These are phyloP conservation scores for Cryptococcus deneoformans DNA, from an alignment of 1,284 basidiomycete species.

Conservation along the genomic window DNA sequence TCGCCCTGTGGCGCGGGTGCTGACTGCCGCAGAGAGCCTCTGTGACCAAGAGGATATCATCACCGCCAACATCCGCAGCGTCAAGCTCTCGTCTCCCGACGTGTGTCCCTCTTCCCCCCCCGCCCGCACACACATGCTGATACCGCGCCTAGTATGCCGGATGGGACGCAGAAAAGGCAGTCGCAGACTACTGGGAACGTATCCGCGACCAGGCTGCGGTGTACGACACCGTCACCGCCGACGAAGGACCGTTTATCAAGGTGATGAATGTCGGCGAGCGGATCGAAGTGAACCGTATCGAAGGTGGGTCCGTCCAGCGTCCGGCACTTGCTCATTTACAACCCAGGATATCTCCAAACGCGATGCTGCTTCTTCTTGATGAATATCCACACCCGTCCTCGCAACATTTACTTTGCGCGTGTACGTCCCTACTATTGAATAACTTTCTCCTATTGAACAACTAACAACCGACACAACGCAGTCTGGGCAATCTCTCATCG, in stretches of 20 bases:
- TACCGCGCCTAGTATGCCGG: constrained; percentile 66
- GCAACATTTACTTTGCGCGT: constrained; percentile 89
- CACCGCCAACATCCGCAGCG: constrained; percentile 88
- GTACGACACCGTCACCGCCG: constrained; percentile 62
- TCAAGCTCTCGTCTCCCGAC: constrained; percentile 98
- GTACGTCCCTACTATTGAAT: constrained; percentile 53
- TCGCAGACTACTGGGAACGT: constrained; percentile 86
- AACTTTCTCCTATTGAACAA: neutral
- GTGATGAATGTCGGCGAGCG: constrained; percentile 96
- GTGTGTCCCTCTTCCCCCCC: constrained; percentile 54
- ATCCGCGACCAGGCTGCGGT: constrained; percentile 82
- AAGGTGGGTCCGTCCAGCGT: constrained; percentile 27
- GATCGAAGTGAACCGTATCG: constrained; percentile 79
- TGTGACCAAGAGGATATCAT: constrained; percentile 91
- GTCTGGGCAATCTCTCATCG: constrained; percentile 94
- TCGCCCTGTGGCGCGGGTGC: neutral
- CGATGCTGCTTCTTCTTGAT: constrained; percentile 74
- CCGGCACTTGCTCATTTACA: neutral
- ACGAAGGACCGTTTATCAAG: constrained; percentile 88
- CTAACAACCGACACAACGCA: constrained; percentile 17
- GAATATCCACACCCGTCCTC: constrained; percentile 92
- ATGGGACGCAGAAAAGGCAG: constrained; percentile 89
- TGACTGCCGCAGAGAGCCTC: constrained; percentile 61
- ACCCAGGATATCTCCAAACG: constrained; percentile 61
- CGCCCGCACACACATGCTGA: neutral